Percentiles rank a stretch among this genome's conserved stretches.
Conservation (phyloP, 2,329 filamentous ascomycete genomes). For the Endothia cerciana region DNA sequence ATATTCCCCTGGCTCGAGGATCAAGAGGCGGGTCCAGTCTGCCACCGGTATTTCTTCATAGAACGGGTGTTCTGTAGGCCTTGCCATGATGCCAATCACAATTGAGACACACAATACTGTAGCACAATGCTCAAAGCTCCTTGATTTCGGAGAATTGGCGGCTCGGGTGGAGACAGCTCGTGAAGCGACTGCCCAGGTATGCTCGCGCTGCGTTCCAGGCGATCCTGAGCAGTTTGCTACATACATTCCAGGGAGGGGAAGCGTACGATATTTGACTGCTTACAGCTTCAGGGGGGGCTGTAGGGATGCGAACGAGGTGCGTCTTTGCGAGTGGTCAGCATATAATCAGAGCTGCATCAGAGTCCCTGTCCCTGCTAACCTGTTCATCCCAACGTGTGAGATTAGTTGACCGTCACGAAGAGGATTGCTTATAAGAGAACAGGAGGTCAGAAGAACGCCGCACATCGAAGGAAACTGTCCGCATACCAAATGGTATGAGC, state of each 20-base stretch:
- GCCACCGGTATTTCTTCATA: neutral
- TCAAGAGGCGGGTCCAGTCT: neutral
- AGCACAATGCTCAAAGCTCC: no score
- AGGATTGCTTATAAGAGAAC: no score
- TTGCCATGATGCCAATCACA: neutral
- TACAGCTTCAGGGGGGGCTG: neutral
- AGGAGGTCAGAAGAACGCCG: no score
- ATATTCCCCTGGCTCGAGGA: neutral
- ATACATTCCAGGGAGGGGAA: neutral
- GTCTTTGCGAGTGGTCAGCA: neutral
- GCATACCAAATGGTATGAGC: no score
- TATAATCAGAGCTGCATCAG: no score
- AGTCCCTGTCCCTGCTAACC: no score
- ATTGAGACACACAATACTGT: no score
- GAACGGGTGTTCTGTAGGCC: neutral
- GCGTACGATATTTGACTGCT: neutral
- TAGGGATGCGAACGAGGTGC: neutral
- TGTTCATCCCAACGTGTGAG: no score
- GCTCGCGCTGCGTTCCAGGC: neutral
- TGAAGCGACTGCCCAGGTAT: neutral
- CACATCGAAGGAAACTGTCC: no score
- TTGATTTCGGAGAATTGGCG: neutral
- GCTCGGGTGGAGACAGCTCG: neutral
- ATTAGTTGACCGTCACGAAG: no score
- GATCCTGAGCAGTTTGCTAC: no score